A percentile compares a stretch with the other conserved stretches of the same genome.
Conservation (phyloP, 768 basidiomycete species). For the Mycena capillaripes region DNA sequence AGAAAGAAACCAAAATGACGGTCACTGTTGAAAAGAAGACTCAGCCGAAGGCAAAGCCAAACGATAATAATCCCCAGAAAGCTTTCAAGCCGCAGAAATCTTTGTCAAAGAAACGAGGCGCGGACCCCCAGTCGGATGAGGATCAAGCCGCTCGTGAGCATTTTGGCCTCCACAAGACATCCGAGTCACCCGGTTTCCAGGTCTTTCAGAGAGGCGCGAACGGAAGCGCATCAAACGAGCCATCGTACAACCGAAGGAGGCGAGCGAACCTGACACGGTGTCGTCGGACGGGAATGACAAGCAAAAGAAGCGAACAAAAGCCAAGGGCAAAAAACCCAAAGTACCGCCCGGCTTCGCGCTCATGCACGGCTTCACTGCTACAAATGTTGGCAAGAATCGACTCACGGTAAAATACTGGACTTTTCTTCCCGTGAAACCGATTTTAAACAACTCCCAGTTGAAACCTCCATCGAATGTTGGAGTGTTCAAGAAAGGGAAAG, state of each 20-base stretch:
- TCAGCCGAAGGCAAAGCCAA: neutral
- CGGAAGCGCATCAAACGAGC: slow-evolving; percentile 71
- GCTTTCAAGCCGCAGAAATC: neutral
- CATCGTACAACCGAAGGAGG: slow-evolving; percentile 57
- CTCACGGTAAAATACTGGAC: slow-evolving; percentile 64
- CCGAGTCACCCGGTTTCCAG: slow-evolving; percentile 48
- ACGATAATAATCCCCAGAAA: neutral
- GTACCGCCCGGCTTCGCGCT: slow-evolving; percentile 68
- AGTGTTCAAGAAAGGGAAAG: slow-evolving; percentile 76
- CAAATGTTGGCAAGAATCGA: slow-evolving; percentile 72
- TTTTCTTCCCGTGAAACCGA: neutral
- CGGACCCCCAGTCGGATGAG: slow-evolving; percentile 44
- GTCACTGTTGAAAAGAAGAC: neutral
- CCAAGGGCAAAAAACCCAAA: slow-evolving; percentile 40
- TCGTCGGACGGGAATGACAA: slow-evolving; percentile 17
- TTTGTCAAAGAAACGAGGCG: slow-evolving; percentile 27
- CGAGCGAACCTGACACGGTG: slow-evolving; percentile 37
- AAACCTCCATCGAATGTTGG: slow-evolving; percentile 62
- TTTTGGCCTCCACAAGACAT: neutral
- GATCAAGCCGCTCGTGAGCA: slow-evolving; percentile 54
- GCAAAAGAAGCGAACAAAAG: slow-evolving; percentile 25
- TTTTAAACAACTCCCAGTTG: slow-evolving; percentile 48
- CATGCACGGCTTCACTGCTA: slow-evolving; percentile 77
- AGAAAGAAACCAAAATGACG: slow-evolving; percentile 13
- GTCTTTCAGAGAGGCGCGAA: slow-evolving; percentile 75